Evolutionary conservation across 2,329 filamentous ascomycete genomes (phyloP).

Genomic region (Colletotrichum sp.): DNA sequence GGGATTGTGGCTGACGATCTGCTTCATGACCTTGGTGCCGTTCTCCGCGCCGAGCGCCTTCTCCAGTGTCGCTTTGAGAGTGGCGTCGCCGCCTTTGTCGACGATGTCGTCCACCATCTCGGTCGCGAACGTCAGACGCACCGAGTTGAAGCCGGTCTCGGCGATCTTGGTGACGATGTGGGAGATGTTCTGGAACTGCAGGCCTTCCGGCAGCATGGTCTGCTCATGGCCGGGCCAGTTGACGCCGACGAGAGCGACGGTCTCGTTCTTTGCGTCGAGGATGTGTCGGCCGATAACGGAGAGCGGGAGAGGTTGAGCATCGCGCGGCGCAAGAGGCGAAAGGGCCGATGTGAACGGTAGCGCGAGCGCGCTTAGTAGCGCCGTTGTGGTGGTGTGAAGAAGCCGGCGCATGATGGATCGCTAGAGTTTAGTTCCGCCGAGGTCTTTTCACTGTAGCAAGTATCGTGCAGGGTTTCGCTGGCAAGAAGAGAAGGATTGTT

Average conservation of each 20-base stretch:
- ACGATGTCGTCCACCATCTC: slow-evolving; percentile 59
- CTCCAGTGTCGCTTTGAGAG: slow-evolving; percentile 38
- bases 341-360: background rate
- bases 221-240: slow-evolving; percentile 60
- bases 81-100: slow-evolving; percentile 38
- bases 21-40: slow-evolving; percentile 45
- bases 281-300: slow-evolving; percentile 35
- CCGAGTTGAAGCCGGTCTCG: slow-evolving; percentile 56
- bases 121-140: slow-evolving; percentile 59
- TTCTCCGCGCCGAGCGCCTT: slow-evolving; percentile 48
- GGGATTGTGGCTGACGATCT: slow-evolving; percentile 55
- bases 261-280: slow-evolving; percentile 51
- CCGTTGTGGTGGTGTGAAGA: background rate
- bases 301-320: background rate
- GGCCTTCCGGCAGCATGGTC: slow-evolving; percentile 60
- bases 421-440: background rate
- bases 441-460: background rate
- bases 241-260: slow-evolving; percentile 48
- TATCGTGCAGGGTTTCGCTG: background rate
- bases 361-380: slow-evolving; percentile 14
- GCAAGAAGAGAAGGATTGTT: background rate
- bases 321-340: background rate
- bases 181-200: slow-evolving; percentile 56
- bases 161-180: slow-evolving; percentile 54
- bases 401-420: background rate